Conservation (phyloP, 495 filamentous ascomycete species). For the Astrothelium subdiscretum region DNA sequence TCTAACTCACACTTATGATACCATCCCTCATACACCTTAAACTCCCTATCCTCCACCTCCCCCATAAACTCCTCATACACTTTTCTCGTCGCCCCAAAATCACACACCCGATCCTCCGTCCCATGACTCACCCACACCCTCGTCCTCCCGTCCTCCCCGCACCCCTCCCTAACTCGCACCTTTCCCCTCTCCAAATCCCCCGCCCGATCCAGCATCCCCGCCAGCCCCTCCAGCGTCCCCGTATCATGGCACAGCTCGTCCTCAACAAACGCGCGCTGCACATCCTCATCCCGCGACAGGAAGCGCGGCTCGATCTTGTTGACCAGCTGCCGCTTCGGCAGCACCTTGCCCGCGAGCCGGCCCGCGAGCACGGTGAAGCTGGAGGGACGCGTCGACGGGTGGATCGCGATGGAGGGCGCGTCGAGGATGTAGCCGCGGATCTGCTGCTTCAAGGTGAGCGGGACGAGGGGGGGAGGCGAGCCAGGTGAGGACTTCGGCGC, state of each 20-base stretch:
- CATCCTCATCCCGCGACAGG: constrained; percentile 51
- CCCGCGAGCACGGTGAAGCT: constrained; percentile 46
- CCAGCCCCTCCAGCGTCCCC: constrained; percentile 65
- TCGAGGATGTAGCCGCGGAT: constrained; percentile 55
- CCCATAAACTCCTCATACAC: constrained; percentile 39
- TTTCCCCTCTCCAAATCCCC: constrained; percentile 35
- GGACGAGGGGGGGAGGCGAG: constrained; percentile 24
- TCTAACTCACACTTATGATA: constrained; percentile 56
- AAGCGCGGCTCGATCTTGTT: constrained; percentile 44
- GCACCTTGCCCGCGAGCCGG: constrained; percentile 47
- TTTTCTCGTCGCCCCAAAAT: constrained; percentile 46
- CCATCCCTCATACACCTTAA: constrained; percentile 64
- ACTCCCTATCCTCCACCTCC: constrained; percentile 50
- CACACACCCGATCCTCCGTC: constrained; percentile 52
- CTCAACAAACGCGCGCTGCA: constrained; percentile 40
- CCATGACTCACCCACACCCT: constrained; percentile 57
- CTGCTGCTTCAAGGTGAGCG: constrained; percentile 27
- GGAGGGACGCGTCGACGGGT: constrained; percentile 47
- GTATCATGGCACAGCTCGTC: constrained; percentile 65
- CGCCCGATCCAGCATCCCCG: constrained; percentile 62
- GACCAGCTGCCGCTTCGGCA: constrained; percentile 49
- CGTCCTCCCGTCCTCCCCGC: constrained; percentile 25
- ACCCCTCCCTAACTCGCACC: constrained; percentile 28
- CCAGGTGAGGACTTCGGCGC: constrained; percentile 47
- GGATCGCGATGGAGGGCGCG: constrained; percentile 58